Percentiles rank a stretch among this genome's conserved stretches.
These are phyloP conservation scores for Adansonia digitata DNA, from an alignment of 345 rosid species.

Conservation along the genomic window DNA sequence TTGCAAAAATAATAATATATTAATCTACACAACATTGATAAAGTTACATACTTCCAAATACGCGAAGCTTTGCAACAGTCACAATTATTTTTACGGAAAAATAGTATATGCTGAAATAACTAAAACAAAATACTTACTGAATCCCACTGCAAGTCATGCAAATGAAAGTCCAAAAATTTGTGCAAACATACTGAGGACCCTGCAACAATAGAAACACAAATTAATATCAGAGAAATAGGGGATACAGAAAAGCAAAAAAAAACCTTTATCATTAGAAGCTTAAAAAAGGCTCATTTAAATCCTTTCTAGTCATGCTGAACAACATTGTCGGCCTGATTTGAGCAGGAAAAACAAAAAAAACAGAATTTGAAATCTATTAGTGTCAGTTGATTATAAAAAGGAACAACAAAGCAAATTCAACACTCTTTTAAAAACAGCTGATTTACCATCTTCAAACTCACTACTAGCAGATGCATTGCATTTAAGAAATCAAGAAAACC, in stretches of 20 bases:
- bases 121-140: slow-evolving; percentile 60
- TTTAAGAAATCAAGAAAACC: not conserved
- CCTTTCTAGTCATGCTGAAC: not conserved
- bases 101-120: not conserved
- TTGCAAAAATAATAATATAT: not conserved
- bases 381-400: not conserved
- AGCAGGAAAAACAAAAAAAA: not conserved
- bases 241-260: not conserved
- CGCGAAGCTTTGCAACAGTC: not conserved
- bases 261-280: not conserved
- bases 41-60: not conserved
- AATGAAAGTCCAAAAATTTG: slow-evolving; percentile 91
- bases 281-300: not conserved
- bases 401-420: not conserved
- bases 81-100: not conserved
- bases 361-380: not conserved
- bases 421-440: not conserved
- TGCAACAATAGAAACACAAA: slow-evolving; percentile 33
- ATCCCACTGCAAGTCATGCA: slow-evolving; percentile 93
- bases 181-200: slow-evolving; percentile 98
- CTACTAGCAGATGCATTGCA: not conserved
- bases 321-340: not conserved
- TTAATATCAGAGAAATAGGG: slow-evolving; percentile 7
- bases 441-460: not conserved
- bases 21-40: not conserved